Percentiles rank a stretch among this genome's conserved stretches.
Evolutionary conservation across 2,329 filamentous ascomycete species (phyloP).

Genomic region (Akanthomyces uredinophilus): DNA sequence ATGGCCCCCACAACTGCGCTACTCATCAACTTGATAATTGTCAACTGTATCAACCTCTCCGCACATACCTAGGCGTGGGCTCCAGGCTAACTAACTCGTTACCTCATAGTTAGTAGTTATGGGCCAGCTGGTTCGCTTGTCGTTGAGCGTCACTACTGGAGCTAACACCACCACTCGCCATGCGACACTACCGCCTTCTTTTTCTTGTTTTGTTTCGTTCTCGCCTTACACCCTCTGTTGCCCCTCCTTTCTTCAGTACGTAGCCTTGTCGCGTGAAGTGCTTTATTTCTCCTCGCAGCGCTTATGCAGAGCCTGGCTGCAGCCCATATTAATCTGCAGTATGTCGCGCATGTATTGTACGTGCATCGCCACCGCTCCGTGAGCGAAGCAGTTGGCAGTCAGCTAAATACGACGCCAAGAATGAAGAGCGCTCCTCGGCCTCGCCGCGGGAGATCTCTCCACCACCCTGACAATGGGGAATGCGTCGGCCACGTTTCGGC

Average conservation of each 20-base stretch:
- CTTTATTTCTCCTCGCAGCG: not conserved
- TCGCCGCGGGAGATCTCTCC: slow-evolving; percentile 1
- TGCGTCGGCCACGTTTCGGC: slow-evolving; percentile 14
- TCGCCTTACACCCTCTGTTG: not conserved
- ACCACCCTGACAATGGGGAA: not conserved
- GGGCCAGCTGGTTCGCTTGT: not conserved
- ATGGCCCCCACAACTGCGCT: too few species aligned
- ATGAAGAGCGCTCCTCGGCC: not conserved
- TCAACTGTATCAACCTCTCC: too few species aligned
- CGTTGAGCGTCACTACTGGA: not conserved
- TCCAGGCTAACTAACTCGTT: too few species aligned
- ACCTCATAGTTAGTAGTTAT: not conserved
- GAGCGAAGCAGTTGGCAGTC: not conserved
- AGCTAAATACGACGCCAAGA: not conserved
- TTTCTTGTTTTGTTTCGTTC: not conserved
- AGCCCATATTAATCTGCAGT: not conserved
- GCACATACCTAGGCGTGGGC: too few species aligned
- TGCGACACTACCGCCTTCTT: not conserved
- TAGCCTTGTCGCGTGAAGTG: not conserved
- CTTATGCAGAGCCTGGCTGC: not conserved
- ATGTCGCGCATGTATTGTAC: not conserved
- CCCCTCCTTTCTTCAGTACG: not conserved
- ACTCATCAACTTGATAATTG: too few species aligned
- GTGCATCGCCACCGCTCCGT: not conserved
- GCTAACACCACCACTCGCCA: not conserved